Evolutionary conservation across 495 filamentous ascomycete species (phyloP), one percentile per base, ranked within the genome.

Genomic region (Penicillium maclennaniae): DNA sequence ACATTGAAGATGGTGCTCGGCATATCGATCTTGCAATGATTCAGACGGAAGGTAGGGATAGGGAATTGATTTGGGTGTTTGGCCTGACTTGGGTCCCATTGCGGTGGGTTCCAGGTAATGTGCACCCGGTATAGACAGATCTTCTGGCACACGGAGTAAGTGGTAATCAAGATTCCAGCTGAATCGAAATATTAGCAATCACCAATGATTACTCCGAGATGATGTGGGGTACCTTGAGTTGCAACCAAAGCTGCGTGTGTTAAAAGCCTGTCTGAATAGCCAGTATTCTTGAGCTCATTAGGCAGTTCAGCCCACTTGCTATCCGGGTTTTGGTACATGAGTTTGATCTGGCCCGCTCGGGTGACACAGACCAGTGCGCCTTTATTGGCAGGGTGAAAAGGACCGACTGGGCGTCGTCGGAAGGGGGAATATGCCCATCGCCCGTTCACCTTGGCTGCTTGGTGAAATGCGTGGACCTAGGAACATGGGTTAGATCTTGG

Each of bases 171-270:
- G 25, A 89, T 78, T 49, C 79, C 79, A 60, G 70, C 74, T 80
- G 31, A 16, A 47, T 42, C 5, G 7, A 49, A 19, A 10, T 28
- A 39, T 54, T 43, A 53, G 55, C 47, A 6, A 31, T 1, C 16
- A 40, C 19, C 12, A 12, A 7, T 17, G 9, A 34, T 8, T 17
- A 14, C 26, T 45, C 19, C 43, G 17, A 26, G 12, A 43, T 7
- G 28, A 10, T 34, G 9, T 41, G 20, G 23, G 26, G n/a, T 20
- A 87, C 83, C 78, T 69, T 78, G 86, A 40, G 92, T 88, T 10
- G 85, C 81, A 52, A 85, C 85, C 50, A 93, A 73, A 14, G 91
- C 79, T 3, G 90, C 89, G 70, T 96, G 91, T 4, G 89, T 91
- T 31, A 95, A 76, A 15, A 88, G 59, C 44, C 89, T 83, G 45